phyloP scores from a whole-genome alignment of 768 basidiomycete species.

The Xerocomellus amylosporus region DNA sequence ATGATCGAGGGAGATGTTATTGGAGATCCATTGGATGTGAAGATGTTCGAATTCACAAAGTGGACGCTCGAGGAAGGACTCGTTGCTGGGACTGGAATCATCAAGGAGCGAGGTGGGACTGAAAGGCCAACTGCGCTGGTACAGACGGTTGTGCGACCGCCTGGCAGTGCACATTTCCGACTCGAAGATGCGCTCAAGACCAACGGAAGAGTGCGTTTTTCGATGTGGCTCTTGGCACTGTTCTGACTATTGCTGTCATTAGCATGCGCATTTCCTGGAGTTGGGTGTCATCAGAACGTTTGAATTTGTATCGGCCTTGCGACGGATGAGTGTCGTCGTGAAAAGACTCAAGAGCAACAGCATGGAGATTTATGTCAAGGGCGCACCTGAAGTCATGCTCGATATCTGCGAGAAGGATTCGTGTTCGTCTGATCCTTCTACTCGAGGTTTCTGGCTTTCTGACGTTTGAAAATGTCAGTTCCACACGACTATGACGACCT shows the following conservation, averaged over 20 bases:
- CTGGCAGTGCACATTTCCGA: constrained; percentile 86
- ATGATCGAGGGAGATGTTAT: constrained; percentile 84
- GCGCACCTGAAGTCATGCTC: constrained; percentile 97
- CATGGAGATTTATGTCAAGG: constrained; percentile 99
- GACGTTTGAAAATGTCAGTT: constrained; percentile 47
- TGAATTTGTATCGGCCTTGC: constrained; percentile 90
- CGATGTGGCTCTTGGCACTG: not conserved
- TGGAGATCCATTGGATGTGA: constrained; percentile 93
- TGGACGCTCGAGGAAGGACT: constrained; percentile 96
- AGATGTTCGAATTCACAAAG: constrained; percentile 97
- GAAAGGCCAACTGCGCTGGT: constrained; percentile 85
- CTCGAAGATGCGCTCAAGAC: constrained; percentile 93
- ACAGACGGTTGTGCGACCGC: constrained; percentile 93
- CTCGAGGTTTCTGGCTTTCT: constrained; percentile 1
- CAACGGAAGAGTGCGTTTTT: constrained; percentile 60
- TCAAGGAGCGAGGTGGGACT: constrained; percentile 59
- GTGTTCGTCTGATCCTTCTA: constrained; percentile 55
- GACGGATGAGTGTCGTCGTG: constrained; percentile 97
- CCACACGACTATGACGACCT: constrained; percentile 96
- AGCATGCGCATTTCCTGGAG: constrained; percentile 98
- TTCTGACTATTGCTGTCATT: constrained; percentile 1
- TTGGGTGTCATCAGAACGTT: constrained; percentile 94
- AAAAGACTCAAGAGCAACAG: constrained; percentile 89
- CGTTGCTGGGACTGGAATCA: constrained; percentile 63
- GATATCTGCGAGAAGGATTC: constrained; percentile 92